Evolutionary conservation across 2,329 filamentous ascomycete species (phyloP).

Genomic region (Diaporthe aspalathi): DNA sequence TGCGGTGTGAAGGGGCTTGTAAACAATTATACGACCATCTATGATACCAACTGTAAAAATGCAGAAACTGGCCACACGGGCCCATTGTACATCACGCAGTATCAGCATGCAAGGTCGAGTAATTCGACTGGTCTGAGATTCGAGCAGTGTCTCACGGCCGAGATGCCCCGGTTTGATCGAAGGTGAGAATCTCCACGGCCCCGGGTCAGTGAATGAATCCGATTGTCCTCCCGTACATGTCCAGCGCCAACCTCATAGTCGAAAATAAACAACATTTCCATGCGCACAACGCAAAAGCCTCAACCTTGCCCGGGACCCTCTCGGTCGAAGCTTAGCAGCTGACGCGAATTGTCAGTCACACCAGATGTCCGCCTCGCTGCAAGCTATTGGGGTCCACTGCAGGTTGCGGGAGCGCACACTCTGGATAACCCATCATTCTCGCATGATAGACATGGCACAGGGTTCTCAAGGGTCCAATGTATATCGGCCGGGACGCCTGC

Average conservation of each 20-base stretch:
- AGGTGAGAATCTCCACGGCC: background rate
- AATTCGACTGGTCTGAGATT: background rate
- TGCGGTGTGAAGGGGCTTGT: background rate
- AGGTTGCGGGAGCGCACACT: background rate
- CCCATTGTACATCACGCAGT: background rate
- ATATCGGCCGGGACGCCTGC: background rate
- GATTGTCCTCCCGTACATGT: too few species aligned
- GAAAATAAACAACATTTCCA: background rate
- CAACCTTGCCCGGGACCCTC: background rate
- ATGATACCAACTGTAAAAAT: conserved; percentile 40
- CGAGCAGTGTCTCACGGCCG: background rate
- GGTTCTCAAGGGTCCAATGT: background rate
- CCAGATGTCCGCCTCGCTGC: background rate
- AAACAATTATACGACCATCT: conserved; percentile 1
- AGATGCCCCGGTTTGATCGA: background rate
- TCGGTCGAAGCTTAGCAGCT: background rate
- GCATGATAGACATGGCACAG: background rate
- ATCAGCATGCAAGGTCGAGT: background rate
- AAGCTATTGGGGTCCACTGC: background rate
- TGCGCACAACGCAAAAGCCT: background rate
- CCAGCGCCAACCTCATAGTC: too few species aligned
- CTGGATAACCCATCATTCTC: background rate
- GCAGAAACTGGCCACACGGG: background rate
- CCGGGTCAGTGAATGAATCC: background rate
- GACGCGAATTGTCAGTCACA: background rate